Percentiles rank a stretch among this genome's conserved stretches.
Evolutionary conservation across 371 early-diverging fungal genomes (phyloP).

Genomic region (Mucor irregularis): DNA sequence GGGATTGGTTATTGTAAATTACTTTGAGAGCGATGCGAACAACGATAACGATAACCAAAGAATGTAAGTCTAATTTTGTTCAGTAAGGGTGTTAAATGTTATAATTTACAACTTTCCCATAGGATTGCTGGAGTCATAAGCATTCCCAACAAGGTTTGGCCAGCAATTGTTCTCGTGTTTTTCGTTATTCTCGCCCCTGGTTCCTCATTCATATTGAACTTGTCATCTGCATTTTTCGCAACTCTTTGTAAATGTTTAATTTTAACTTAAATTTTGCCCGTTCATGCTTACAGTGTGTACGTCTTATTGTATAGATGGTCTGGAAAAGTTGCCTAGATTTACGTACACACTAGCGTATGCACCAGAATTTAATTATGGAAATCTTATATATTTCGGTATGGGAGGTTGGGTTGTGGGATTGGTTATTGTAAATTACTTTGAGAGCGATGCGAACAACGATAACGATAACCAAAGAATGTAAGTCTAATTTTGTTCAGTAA

Average conservation of each 20-base stretch:
- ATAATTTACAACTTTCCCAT: no score
- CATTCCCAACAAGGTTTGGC: conserved; percentile 25
- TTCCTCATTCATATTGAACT: conserved; percentile 20
- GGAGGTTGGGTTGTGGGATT: conserved; percentile 25
- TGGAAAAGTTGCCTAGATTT: conserved; percentile 5
- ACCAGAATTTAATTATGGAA: background rate
- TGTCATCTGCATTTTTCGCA: conserved; percentile 6
- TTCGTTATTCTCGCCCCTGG: conserved; percentile 28
- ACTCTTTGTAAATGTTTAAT: conserved; percentile 22
- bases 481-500: no score
- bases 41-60: background rate
- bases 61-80: background rate
- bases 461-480: no score
- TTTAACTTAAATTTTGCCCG: background rate
- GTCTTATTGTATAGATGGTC: conserved; percentile 16
- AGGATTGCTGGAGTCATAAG: conserved; percentile 34
- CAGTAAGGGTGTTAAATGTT: no score
- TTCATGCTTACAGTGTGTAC: background rate
- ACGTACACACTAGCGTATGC: no score
- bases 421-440: conserved; percentile 21
- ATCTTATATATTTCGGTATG: conserved; percentile 7
- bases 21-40: conserved; percentile 16
- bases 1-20: conserved; percentile 22
- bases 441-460: conserved; percentile 11
- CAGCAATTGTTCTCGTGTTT: conserved; percentile 20